phyloP scores from a whole-genome alignment of 2,329 filamentous ascomycete genomes.

The Fusarium chlamydosporum region DNA sequence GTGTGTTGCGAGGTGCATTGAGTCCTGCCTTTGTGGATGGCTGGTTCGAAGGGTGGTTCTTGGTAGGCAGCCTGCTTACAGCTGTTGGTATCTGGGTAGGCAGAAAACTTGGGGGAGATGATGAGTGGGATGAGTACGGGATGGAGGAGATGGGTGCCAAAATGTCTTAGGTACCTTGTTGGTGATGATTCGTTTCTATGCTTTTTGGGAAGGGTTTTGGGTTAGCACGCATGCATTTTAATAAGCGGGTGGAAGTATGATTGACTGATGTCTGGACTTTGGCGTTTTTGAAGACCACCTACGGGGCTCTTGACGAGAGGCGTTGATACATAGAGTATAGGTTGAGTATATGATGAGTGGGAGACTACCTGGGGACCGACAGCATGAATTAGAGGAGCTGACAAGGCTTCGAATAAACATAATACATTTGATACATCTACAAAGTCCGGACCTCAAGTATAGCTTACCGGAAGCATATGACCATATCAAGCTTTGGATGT shows the following conservation, averaged over 20 bases:
- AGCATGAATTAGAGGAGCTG: slow-evolving; percentile 10
- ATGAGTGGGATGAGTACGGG: slow-evolving; percentile 72
- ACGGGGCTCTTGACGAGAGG: slow-evolving; percentile 10
- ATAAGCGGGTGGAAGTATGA: slow-evolving; percentile 25
- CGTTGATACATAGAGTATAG: slow-evolving; percentile 32
- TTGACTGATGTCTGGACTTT: slow-evolving; percentile 22
- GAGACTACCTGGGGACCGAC: slow-evolving; percentile 5
- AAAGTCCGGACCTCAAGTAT: not conserved
- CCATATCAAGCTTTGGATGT: no score
- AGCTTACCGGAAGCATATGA: not conserved
- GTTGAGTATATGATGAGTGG: slow-evolving; percentile 12
- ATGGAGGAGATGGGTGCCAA: slow-evolving; percentile 81
- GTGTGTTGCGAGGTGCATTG: slow-evolving; percentile 83
- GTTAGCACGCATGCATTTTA: slow-evolving; percentile 29
- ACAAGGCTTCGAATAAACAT: not conserved
- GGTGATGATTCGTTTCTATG: slow-evolving; percentile 22
- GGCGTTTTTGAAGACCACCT: slow-evolving; percentile 29
- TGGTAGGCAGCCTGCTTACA: slow-evolving; percentile 76
- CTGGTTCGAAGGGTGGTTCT: slow-evolving; percentile 92
- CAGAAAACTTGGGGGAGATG: slow-evolving; percentile 69
- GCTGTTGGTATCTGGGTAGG: slow-evolving; percentile 81
- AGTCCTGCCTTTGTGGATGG: slow-evolving; percentile 70
- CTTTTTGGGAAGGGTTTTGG: slow-evolving; percentile 13
- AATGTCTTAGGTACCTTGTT: slow-evolving; percentile 60
- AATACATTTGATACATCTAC: not conserved